phyloP scores from a whole-genome alignment of 164 flowering plant genomes.

The Berberis thunbergii region DNA sequence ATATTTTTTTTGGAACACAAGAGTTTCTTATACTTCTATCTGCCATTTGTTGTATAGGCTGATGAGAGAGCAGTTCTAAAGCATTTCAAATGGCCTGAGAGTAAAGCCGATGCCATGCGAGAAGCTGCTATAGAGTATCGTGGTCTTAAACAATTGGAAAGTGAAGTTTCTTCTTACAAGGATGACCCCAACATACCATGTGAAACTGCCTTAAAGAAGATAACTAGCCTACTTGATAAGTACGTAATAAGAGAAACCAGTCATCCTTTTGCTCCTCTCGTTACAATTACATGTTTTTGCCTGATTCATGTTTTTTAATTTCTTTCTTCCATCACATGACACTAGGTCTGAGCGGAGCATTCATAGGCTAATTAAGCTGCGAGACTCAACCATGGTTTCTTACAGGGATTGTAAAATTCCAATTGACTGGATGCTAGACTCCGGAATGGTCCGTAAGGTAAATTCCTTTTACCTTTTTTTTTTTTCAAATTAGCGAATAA shows the following conservation, averaged over 20 bases:
- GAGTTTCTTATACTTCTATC: too few species aligned
- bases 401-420: constrained; percentile 45
- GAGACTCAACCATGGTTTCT: constrained; percentile 33
- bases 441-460: constrained; percentile 58
- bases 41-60: constrained; percentile 29
- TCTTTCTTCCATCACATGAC: constrained; percentile 4
- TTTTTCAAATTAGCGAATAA: too few species aligned
- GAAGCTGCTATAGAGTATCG: constrained; percentile 74
- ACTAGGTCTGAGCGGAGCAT: constrained; percentile 53
- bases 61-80: constrained; percentile 70
- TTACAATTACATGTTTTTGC: background rate
- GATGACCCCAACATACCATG: constrained; percentile 40
- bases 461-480: too few species aligned
- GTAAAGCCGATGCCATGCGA: constrained; percentile 63
- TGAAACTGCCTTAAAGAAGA: constrained; percentile 50
- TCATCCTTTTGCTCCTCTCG: background rate
- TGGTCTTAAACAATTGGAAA: constrained; percentile 42
- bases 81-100: constrained; percentile 77
- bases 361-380: constrained; percentile 36
- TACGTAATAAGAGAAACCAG: constrained; percentile 15
- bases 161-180: constrained; percentile 36
- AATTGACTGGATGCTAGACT: constrained; percentile 69
- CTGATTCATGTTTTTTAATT: constrained; percentile 5
- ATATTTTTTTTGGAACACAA: too few species aligned
- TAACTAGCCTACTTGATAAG: constrained; percentile 55